phyloP scores from a whole-genome alignment of 1,139 yeast species.

The Magnusiomyces magnusii region DNA sequence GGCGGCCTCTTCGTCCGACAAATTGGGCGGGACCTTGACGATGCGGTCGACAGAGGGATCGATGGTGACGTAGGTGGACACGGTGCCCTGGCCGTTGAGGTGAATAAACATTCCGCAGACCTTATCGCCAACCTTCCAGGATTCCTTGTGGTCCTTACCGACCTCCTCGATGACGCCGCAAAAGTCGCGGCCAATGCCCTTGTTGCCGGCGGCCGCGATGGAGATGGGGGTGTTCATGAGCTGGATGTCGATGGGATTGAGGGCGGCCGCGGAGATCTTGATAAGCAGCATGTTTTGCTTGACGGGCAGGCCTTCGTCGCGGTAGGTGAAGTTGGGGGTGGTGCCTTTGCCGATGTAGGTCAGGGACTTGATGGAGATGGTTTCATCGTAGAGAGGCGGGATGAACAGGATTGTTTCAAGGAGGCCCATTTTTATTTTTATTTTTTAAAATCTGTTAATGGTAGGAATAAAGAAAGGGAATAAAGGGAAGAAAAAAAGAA shows the following conservation, averaged over 20 bases:
- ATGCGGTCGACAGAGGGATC: conserved; percentile 36
- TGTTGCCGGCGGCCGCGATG: conserved; percentile 36
- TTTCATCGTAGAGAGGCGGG: conserved; percentile 12
- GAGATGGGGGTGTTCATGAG: conserved; percentile 37
- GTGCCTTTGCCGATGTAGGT: conserved; percentile 22
- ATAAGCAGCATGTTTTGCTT: conserved; percentile 45
- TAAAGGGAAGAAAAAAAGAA: too few species aligned
- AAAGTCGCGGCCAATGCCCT: conserved; percentile 64
- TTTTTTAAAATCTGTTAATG: background rate
- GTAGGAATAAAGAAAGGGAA: background rate
- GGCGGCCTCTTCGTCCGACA: conserved; percentile 50
- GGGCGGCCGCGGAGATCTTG: conserved; percentile 49
- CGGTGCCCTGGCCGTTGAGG: conserved; percentile 43
- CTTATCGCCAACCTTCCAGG: conserved; percentile 51
- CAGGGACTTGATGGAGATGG: conserved; percentile 21
- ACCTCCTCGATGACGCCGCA: conserved; percentile 56
- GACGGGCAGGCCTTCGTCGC: conserved; percentile 38
- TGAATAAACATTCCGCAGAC: conserved; percentile 49
- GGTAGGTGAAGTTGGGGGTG: conserved; percentile 33
- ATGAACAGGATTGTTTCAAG: conserved; percentile 14
- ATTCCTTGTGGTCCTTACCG: conserved; percentile 39
- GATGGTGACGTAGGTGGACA: conserved; percentile 44
- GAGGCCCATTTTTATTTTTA: background rate
- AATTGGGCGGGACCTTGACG: conserved; percentile 41
- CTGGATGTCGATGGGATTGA: conserved; percentile 63